Evolutionary conservation across 129 eudicot species (phyloP).

Genomic region (Sambucus nigra): DNA sequence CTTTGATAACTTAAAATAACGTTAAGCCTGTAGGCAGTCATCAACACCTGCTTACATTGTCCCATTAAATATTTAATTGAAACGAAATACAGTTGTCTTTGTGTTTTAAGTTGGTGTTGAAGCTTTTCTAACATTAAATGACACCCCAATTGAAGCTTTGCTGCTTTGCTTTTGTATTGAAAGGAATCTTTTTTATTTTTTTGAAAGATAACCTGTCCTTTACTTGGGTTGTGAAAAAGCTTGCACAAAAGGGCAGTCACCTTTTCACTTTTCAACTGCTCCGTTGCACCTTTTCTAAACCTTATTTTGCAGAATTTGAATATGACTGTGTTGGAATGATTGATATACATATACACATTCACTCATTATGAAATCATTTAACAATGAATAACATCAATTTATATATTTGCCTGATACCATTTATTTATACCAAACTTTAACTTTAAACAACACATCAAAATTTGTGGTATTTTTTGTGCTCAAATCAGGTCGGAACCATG

Average conservation of each 20-base stretch:
- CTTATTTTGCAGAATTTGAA: not conserved
- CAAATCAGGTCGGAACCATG: no score
- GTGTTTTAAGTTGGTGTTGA: not conserved
- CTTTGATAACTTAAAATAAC: not conserved
- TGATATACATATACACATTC: not conserved
- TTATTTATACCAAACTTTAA: no score
- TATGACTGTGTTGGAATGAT: not conserved
- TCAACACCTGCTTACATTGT: not conserved
- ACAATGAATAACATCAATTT: no score
- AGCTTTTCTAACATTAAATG: not conserved
- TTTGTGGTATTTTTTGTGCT: no score
- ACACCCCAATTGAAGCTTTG: not conserved
- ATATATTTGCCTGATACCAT: no score
- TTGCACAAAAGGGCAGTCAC: slow-evolving; percentile 14
- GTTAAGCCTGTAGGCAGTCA: not conserved
- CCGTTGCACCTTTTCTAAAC: slow-evolving; percentile 2
- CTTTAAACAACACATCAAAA: no score
- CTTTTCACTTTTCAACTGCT: slow-evolving; percentile 25
- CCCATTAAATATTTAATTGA: not conserved
- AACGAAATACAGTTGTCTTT: not conserved
- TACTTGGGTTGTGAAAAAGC: slow-evolving; percentile 19
- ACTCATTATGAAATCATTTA: no score
- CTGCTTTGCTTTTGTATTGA: slow-evolving; percentile 2
- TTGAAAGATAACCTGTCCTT: not conserved
- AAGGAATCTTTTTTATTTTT: slow-evolving; percentile 6